Conservation (phyloP, 2,329 filamentous ascomycete genomes). For the Aspergillus fumigatus region DNA sequence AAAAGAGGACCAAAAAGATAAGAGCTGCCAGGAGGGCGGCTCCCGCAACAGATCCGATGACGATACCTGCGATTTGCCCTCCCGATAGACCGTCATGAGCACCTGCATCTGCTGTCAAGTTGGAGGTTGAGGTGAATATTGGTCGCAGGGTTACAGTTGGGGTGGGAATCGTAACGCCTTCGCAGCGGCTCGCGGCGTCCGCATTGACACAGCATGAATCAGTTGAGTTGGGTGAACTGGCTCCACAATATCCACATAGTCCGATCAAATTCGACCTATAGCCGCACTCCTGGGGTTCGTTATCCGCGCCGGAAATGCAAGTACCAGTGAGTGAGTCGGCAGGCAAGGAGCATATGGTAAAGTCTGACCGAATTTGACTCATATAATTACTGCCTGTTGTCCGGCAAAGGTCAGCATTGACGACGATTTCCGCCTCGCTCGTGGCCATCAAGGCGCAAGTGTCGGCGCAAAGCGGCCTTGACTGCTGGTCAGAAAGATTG, state of each 20-base stretch:
- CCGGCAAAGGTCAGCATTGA: slow-evolving; percentile 68
- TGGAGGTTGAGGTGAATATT: slow-evolving; percentile 62
- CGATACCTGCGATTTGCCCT: slow-evolving; percentile 88
- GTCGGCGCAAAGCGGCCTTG: slow-evolving; percentile 79
- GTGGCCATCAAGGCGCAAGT: slow-evolving; percentile 82
- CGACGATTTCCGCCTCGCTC: slow-evolving; percentile 80
- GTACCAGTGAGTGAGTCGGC: slow-evolving; percentile 68
- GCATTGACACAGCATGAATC: slow-evolving; percentile 92
- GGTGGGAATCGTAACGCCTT: slow-evolving; percentile 70
- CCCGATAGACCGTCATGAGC: slow-evolving; percentile 58
- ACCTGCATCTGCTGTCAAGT: slow-evolving; percentile 39
- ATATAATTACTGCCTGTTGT: slow-evolving; percentile 62
- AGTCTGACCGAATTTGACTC: slow-evolving; percentile 82
- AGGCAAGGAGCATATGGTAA: slow-evolving; percentile 81
- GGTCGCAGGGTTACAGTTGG: slow-evolving; percentile 56
- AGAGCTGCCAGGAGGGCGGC: slow-evolving; percentile 65
- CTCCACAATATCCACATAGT: slow-evolving; percentile 80
- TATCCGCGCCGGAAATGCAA: slow-evolving; percentile 72
- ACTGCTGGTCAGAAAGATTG: slow-evolving; percentile 57
- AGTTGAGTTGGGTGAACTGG: slow-evolving; percentile 82
- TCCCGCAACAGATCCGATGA: slow-evolving; percentile 72
- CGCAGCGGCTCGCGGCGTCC: slow-evolving; percentile 67
- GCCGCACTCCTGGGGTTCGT: slow-evolving; percentile 84
- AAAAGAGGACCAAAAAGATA: slow-evolving; percentile 55
- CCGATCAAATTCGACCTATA: slow-evolving; percentile 67